Evolutionary conservation across 73 alveolate genomes (phyloP).

Genomic region (Paramecium sexaurelia): DNA sequence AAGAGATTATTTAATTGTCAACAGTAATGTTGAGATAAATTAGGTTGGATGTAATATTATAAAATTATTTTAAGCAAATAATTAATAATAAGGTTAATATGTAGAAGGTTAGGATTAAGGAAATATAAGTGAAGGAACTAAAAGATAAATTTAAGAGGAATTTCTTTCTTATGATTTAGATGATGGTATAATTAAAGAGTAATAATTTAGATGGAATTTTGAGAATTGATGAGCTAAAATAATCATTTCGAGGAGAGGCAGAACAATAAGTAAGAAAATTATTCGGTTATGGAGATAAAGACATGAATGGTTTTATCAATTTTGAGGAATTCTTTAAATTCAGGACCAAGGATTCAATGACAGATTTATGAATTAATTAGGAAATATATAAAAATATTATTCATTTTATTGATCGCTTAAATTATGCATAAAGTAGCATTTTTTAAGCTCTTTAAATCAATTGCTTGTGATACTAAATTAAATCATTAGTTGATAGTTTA

Average conservation of each 20-base stretch:
- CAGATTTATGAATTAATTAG: background rate
- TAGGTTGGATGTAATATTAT: background rate
- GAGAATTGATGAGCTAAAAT: background rate
- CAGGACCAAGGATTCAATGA: background rate
- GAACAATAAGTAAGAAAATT: background rate
- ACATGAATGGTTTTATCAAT: background rate
- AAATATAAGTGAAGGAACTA: background rate
- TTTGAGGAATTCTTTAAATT: background rate
- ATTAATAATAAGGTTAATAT: background rate
- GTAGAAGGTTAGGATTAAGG: background rate
- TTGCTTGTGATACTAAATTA: background rate
- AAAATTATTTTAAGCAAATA: background rate
- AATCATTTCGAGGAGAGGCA: background rate
- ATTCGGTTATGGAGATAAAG: background rate
- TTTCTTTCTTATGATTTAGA: background rate
- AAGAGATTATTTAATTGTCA: background rate
- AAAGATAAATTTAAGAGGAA: background rate
- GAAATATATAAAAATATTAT: background rate
- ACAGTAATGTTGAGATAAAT: background rate
- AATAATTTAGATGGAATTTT: background rate
- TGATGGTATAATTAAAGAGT: background rate
- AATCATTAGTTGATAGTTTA: conserved; percentile 15
- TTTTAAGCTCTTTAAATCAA: background rate
- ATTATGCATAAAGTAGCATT: conserved; percentile 11
- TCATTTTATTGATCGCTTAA: background rate